These are phyloP conservation scores for Pseudozyma thailandica DNA, from an alignment of 1,284 basidiomycete species.

Conservation along the genomic window DNA sequence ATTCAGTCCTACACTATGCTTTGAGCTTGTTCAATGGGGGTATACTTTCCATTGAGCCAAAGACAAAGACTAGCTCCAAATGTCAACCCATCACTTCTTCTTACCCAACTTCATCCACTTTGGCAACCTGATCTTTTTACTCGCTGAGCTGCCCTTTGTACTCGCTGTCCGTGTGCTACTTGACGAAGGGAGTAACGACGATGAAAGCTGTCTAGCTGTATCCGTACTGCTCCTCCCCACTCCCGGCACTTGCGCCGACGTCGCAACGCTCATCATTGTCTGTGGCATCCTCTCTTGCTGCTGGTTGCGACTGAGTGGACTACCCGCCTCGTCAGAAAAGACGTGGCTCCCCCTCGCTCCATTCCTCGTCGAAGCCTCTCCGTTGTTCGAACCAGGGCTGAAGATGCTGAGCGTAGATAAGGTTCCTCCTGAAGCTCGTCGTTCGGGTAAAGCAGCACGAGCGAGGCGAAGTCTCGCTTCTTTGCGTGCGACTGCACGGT, in stretches of 20 bases:
- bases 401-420: constrained; percentile 40
- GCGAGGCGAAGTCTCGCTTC: constrained; percentile 47
- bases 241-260: neutral
- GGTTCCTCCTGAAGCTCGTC: constrained; percentile 37
- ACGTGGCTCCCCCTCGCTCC: constrained; percentile 11
- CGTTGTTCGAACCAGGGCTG: constrained; percentile 9
- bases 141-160: constrained; percentile 15
- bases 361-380: neutral
- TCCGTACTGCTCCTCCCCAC: neutral
- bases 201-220: constrained; percentile 15
- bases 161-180: constrained; percentile 32
- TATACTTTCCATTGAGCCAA: neutral
- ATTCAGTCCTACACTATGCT: too few species aligned
- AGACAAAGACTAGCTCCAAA: neutral
- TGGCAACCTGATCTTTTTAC: constrained; percentile 38
- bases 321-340: constrained; percentile 38
- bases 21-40: neutral
- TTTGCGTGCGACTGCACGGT: constrained; percentile 42
- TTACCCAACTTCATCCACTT: constrained; percentile 38
- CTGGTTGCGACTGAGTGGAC: constrained; percentile 21
- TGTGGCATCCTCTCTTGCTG: constrained; percentile 4
- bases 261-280: constrained; percentile 10
- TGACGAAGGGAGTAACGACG: constrained; percentile 19
- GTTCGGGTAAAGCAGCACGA: constrained; percentile 40
- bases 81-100: constrained; percentile 6